phyloP scores from a whole-genome alignment of 2,329 filamentous ascomycete species.

The Grosmannia huntii region DNA sequence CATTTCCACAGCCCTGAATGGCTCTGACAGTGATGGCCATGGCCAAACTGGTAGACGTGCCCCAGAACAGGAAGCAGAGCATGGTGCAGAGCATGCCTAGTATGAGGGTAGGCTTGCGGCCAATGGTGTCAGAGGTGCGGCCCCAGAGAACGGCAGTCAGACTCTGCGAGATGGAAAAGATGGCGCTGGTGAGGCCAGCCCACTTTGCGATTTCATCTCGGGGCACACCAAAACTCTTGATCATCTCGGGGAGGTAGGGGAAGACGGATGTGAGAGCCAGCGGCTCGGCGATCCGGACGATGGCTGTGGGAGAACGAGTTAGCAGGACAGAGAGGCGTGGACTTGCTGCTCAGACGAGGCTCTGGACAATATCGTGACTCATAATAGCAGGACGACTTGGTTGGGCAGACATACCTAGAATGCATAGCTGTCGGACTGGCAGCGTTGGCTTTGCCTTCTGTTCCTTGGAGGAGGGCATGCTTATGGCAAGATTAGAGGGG shows the following conservation, averaged over 20 bases:
- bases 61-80: conserved; percentile 69
- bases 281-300: conserved; percentile 69
- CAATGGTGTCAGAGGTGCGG: conserved; percentile 61
- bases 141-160: conserved; percentile 65
- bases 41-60: conserved; percentile 62
- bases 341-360: not conserved
- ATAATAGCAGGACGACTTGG: not conserved
- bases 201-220: conserved; percentile 64
- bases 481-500: not conserved
- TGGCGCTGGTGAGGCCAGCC: conserved; percentile 61
- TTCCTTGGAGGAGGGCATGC: conserved; percentile 12
- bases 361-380: not conserved
- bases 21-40: conserved; percentile 72
- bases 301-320: conserved; percentile 33
- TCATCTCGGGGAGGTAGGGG: conserved; percentile 67
- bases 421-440: conserved; percentile 63
- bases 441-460: conserved; percentile 40
- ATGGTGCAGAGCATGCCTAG: conserved; percentile 65
- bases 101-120: conserved; percentile 73
- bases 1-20: conserved; percentile 73
- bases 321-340: not conserved
- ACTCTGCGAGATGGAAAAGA: conserved; percentile 62
- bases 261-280: conserved; percentile 59
- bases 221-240: conserved; percentile 61
- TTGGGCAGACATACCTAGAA: conserved; percentile 45